Evolutionary conservation across 164 flowering plant genomes (phyloP), one percentile per base, ranked within the genome.

Genomic region (Sextonia rubra): DNA sequence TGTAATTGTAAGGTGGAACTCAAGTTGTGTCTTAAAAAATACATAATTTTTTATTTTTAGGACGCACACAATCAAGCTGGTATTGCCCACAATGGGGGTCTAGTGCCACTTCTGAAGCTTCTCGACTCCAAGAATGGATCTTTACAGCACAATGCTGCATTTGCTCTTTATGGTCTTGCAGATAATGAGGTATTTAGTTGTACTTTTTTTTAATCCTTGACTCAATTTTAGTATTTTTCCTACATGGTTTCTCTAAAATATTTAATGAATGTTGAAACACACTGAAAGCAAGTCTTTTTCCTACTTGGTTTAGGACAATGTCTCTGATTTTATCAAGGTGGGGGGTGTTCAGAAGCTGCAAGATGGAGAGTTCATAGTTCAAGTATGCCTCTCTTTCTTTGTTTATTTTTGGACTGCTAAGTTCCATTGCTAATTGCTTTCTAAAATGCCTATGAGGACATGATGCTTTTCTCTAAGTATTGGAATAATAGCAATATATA

Each of bases 341-440:
- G 99, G 98, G 74, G 99, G 98, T 77, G 90, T 92, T 69, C 99
- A 96, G 78, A 93, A 88, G 85, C 90, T 96, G 78, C 98, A 92
- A 76, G 97, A 96, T 77, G 99, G 99, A 62, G 97, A 93, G 68
- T 96, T 96, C 70, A 92, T 96, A 81, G 92, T 93, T 76, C 99
- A 96, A 82, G 99, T 93, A 86, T 68, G 83, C 44, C 60, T n/a
- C 0, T 60, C 22, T 52, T 11, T 62, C n/a, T 47, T 44, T 60
- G 32, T 47, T 73, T 20, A 4, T 56, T 68, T 68, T 23, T 12
- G 24, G 61, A 25, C 27, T 25, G 11, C 64, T 61, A 25, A 14
- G 11, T 24, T 23, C 9, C n/a, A 24, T 47, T 71, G 66, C 44
- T 64, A 5, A 22, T 12, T 61, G 20, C 47, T 62, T 60, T 22